Conservation (phyloP, 2,329 filamentous ascomycete species). For the Aspergillus thermomutatus region DNA sequence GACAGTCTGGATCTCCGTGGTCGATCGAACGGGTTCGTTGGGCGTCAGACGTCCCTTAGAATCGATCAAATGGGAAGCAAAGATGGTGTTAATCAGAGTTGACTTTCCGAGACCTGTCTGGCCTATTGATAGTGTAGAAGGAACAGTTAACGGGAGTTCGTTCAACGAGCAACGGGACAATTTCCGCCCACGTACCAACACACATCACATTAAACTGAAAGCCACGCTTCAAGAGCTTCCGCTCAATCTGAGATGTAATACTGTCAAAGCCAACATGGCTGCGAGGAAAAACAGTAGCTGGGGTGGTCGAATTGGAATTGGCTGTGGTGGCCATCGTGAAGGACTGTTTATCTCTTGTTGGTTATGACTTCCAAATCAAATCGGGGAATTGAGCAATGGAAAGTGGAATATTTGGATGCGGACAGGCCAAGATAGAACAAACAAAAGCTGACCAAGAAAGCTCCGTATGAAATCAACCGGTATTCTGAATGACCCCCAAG, state of each 20-base stretch:
- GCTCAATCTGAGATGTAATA: slow-evolving; percentile 99
- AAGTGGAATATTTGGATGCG: neutral
- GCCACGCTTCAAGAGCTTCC: slow-evolving; percentile 98
- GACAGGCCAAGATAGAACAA: slow-evolving; percentile 1
- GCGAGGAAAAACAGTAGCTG: slow-evolving; percentile 70
- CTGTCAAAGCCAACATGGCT: slow-evolving; percentile 99
- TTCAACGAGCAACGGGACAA: neutral
- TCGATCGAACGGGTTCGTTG: slow-evolving; percentile 88
- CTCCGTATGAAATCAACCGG: slow-evolving; percentile 8
- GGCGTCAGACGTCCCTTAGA: slow-evolving; percentile 93
- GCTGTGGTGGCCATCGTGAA: slow-evolving; percentile 65
- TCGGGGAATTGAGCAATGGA: neutral
- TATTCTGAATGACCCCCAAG: slow-evolving; percentile 12
- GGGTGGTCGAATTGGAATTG: slow-evolving; percentile 47
- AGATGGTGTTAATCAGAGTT: slow-evolving; percentile 99
- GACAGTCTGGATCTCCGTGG: slow-evolving; percentile 95
- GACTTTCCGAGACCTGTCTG: slow-evolving; percentile 99
- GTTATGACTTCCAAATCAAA: neutral
- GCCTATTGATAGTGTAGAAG: slow-evolving; percentile 55
- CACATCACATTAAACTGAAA: slow-evolving; percentile 99
- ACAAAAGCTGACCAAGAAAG: slow-evolving; percentile 5
- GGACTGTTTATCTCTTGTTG: slow-evolving; percentile 29
- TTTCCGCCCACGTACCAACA: slow-evolving; percentile 71
- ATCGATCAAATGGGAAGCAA: slow-evolving; percentile 98
- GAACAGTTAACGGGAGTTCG: slow-evolving; percentile 28